phyloP scores from a whole-genome alignment of 179 eudicot species.

The Heliamphora pulchella region DNA sequence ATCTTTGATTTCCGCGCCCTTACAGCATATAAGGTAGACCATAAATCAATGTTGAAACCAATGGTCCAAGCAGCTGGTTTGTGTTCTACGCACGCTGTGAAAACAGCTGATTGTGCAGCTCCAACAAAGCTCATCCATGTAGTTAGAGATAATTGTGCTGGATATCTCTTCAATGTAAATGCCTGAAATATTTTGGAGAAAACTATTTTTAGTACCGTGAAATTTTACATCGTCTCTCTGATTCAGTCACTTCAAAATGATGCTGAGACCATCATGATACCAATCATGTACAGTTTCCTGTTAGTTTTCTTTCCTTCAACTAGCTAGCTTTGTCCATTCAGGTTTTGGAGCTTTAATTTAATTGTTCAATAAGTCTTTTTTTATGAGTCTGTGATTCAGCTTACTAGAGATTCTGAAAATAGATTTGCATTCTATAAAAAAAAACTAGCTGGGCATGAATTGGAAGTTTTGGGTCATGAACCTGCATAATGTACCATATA shows the following conservation, averaged over 20 bases:
- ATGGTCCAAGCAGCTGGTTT: slow-evolving; percentile 52
- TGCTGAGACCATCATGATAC: not conserved
- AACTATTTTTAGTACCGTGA: not conserved
- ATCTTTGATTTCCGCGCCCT: not conserved
- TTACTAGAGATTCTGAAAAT: not conserved
- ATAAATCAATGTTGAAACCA: slow-evolving; percentile 67
- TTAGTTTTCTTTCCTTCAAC: not conserved
- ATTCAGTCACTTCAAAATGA: not conserved
- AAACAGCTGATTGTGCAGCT: slow-evolving; percentile 71
- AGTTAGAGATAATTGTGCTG: slow-evolving; percentile 65
- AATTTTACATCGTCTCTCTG: no score
- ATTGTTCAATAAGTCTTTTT: not conserved
- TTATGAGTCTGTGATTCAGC: not conserved
- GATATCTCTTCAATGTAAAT: slow-evolving; percentile 59
- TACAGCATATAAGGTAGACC: slow-evolving; percentile 53
- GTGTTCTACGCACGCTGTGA: slow-evolving; percentile 38
- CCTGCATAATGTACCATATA: slow-evolving; percentile 84
- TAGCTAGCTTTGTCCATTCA: not conserved
- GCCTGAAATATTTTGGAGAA: slow-evolving; percentile 37
- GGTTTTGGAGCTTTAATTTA: not conserved
- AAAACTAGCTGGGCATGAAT: not conserved
- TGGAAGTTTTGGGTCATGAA: slow-evolving; percentile 11
- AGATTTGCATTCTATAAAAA: not conserved
- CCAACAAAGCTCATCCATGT: slow-evolving; percentile 70
- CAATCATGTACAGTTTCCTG: not conserved